phyloP scores from a whole-genome alignment of 495 filamentous ascomycete genomes.

The Neurospora sp. region DNA sequence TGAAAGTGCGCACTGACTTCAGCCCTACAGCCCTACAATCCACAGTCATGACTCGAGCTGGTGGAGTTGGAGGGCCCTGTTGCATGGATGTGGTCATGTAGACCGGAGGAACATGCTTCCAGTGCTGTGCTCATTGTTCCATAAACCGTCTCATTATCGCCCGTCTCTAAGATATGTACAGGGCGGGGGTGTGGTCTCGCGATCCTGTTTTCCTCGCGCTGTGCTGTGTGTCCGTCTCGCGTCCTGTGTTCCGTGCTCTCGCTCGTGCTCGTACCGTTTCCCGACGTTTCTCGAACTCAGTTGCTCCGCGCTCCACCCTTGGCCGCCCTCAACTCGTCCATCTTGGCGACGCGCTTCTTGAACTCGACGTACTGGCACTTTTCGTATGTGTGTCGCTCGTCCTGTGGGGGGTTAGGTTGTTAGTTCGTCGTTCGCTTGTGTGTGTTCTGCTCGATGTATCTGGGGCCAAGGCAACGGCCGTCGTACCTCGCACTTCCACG shows the following conservation, averaged over 20 bases:
- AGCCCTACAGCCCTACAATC: background rate
- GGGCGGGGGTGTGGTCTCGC: background rate
- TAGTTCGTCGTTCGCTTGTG: background rate
- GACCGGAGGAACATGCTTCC: background rate
- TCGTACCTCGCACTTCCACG: slow-evolving; percentile 95
- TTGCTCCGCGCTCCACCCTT: slow-evolving; percentile 87
- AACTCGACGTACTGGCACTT: slow-evolving; percentile 99
- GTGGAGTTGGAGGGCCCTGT: background rate
- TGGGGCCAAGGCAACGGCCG: background rate
- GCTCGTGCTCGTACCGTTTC: no score
- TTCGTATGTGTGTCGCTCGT: slow-evolving; percentile 93
- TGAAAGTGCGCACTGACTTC: background rate
- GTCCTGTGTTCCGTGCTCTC: background rate
- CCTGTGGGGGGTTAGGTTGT: slow-evolving; percentile 40
- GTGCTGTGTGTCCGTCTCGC: background rate
- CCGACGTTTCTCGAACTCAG: slow-evolving; percentile 29
- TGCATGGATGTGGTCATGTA: background rate
- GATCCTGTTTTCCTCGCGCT: background rate
- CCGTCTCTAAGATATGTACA: background rate
- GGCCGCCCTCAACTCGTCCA: slow-evolving; percentile 85
- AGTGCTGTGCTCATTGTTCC: background rate
- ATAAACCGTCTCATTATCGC: background rate
- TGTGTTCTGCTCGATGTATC: background rate
- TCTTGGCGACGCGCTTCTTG: slow-evolving; percentile 96
- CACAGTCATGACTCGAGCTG: background rate